phyloP scores from a whole-genome alignment of 2,329 filamentous ascomycete species.

The Furcasterigmium furcatum region DNA sequence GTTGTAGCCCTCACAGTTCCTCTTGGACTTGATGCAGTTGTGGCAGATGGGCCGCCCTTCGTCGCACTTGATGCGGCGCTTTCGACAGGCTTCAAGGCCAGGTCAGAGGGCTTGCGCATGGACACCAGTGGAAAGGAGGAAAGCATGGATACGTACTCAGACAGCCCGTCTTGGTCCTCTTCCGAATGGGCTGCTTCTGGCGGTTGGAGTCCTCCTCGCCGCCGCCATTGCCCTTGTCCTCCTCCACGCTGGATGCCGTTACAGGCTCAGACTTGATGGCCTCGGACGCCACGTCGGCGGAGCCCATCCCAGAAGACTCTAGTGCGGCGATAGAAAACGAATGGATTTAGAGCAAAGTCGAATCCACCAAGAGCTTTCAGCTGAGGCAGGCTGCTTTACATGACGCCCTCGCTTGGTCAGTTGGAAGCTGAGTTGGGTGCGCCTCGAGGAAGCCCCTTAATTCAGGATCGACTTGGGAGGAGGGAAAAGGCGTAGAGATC shows the following conservation, averaged over 20 bases:
- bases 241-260: constrained; percentile 21
- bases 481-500: no score
- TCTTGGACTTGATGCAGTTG: constrained; percentile 85
- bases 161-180: constrained; percentile 89
- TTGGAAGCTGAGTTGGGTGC: neutral
- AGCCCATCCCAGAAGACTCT: constrained; percentile 22
- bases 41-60: constrained; percentile 80
- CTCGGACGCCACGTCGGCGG: constrained; percentile 16
- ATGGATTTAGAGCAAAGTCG: no score
- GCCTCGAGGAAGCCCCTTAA: no score
- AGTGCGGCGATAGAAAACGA: constrained; percentile 5
- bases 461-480: no score
- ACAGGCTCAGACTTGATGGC: constrained; percentile 20
- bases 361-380: no score
- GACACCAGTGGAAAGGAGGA: neutral
- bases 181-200: constrained; percentile 51
- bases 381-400: neutral
- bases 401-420: neutral
- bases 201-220: constrained; percentile 37
- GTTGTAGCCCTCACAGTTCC: constrained; percentile 80
- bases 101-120: neutral
- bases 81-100: constrained; percentile 69
- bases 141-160: constrained; percentile 59
- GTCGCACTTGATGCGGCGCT: constrained; percentile 94
- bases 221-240: constrained; percentile 28